Conservation (phyloP, 768 basidiomycete genomes). For the Boletus reticulatus region DNA sequence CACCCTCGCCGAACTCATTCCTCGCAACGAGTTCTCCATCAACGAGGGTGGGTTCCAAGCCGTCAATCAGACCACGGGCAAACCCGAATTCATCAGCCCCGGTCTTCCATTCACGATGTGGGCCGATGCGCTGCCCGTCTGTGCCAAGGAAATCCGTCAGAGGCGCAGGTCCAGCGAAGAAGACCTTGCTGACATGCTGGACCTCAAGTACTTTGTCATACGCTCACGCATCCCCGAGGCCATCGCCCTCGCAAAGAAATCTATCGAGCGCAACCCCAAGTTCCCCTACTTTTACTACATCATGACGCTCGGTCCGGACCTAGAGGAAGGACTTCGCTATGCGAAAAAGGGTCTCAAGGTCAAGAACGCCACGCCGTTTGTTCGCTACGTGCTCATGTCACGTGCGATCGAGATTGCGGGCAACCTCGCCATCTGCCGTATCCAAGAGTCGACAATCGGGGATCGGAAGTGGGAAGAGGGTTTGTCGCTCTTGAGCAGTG, state of each 20-base stretch:
- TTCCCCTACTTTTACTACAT: slow-evolving; percentile 66
- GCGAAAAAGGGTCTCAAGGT: slow-evolving; percentile 68
- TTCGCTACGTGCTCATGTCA: slow-evolving; percentile 55
- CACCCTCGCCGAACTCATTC: slow-evolving; percentile 47
- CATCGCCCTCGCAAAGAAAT: slow-evolving; percentile 43
- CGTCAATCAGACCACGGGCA: slow-evolving; percentile 42
- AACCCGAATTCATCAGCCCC: slow-evolving; percentile 38
- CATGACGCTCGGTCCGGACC: slow-evolving; percentile 48
- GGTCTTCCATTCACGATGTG: slow-evolving; percentile 62
- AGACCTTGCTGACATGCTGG: slow-evolving; percentile 62
- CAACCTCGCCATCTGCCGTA: slow-evolving; percentile 48
- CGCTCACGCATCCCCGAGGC: slow-evolving; percentile 48
- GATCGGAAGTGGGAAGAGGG: slow-evolving; percentile 57
- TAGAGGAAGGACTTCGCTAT: slow-evolving; percentile 51
- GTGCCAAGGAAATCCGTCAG: slow-evolving; percentile 54
- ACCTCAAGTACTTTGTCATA: slow-evolving; percentile 59
- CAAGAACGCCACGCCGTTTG: slow-evolving; percentile 50
- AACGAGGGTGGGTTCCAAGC: slow-evolving; percentile 53
- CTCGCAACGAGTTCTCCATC: slow-evolving; percentile 60
- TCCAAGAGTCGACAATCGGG: slow-evolving; percentile 42
- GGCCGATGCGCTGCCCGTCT: slow-evolving; percentile 56
- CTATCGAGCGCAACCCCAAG: slow-evolving; percentile 53
- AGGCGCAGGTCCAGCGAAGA: slow-evolving; percentile 39
- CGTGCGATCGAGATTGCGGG: slow-evolving; percentile 63
- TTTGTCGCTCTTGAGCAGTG: slow-evolving; percentile 56